A percentile compares a stretch with the other conserved stretches of the same genome.
These are phyloP conservation scores for Laguncularia racemosa DNA, from an alignment of 345 rosid species.

Conservation along the genomic window DNA sequence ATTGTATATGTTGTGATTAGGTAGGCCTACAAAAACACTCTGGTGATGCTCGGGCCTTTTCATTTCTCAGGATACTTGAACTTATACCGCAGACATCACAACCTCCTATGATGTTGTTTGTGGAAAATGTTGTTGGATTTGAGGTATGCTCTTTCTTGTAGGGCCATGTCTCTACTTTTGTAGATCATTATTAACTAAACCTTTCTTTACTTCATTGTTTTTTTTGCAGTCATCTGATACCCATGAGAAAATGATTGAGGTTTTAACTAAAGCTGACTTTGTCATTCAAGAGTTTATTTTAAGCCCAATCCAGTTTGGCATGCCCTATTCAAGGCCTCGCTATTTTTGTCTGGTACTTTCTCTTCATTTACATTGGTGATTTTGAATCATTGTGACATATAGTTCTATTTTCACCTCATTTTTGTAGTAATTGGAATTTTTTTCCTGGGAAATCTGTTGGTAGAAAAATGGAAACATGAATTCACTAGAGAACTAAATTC, in stretches of 20 bases:
- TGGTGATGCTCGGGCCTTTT: conserved; percentile 84
- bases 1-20: conserved; percentile 28
- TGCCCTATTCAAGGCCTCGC: conserved; percentile 98
- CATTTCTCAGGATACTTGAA: conserved; percentile 84
- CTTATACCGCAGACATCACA: conserved; percentile 51
- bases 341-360: conserved; percentile 80
- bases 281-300: conserved; percentile 72
- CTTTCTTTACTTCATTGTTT: conserved; percentile 2
- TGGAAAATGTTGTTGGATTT: conserved; percentile 87
- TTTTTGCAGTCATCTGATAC: conserved; percentile 76
- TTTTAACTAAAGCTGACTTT: conserved; percentile 41
- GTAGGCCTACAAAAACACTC: conserved; percentile 94
- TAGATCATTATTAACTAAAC: background rate
- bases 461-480: too few species aligned
- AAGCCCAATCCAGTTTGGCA: conserved; percentile 89
- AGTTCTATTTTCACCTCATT: too few species aligned
- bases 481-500: too few species aligned
- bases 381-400: background rate
- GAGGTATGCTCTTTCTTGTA: conserved; percentile 41
- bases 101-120: conserved; percentile 67
- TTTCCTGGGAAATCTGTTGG: too few species aligned
- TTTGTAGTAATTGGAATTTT: too few species aligned
- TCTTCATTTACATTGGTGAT: conserved; percentile 6
- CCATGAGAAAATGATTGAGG: conserved; percentile 57
- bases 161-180: background rate